A percentile compares a stretch with the other conserved stretches of the same genome.
Conservation (phyloP, 139 green algal species). For the Picochlorum sp. region DNA sequence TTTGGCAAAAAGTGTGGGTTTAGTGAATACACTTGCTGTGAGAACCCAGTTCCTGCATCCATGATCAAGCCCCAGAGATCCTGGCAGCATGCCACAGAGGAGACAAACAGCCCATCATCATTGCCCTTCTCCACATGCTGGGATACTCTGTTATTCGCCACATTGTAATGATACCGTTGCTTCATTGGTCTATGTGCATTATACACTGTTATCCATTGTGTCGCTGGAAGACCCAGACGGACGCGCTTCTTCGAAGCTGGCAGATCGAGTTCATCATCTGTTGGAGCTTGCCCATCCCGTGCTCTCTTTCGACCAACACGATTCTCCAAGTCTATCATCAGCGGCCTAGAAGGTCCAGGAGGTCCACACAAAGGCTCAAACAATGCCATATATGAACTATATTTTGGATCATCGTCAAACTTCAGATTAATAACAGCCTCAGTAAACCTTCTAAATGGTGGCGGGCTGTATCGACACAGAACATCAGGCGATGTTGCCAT, state of each 20-base stretch:
- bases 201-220: slow-evolving; percentile 99
- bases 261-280: slow-evolving; percentile 12
- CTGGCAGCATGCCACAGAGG: slow-evolving; percentile 87
- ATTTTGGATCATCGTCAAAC: slow-evolving; percentile 95
- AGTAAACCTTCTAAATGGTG: slow-evolving; percentile 90
- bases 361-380: slow-evolving; percentile 93
- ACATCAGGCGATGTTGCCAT: slow-evolving; percentile 94
- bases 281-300: slow-evolving; percentile 30
- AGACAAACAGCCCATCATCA: slow-evolving; percentile 96
- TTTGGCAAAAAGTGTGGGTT: slow-evolving; percentile 93
- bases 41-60: slow-evolving; percentile 93
- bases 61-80: slow-evolving; percentile 97
- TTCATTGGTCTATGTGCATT: slow-evolving; percentile 98
- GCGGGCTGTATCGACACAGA: slow-evolving; percentile 92
- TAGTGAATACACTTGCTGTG: slow-evolving; percentile 69
- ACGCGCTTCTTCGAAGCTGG: slow-evolving; percentile 87
- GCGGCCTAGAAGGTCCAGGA: slow-evolving; percentile 52
- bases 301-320: slow-evolving; percentile 79
- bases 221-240: slow-evolving; percentile 87
- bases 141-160: slow-evolving; percentile 86
- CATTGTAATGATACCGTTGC: slow-evolving; percentile 99
- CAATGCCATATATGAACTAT: slow-evolving; percentile 75
- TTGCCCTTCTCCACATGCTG: slow-evolving; percentile 97
- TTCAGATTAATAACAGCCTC: slow-evolving; percentile 96
- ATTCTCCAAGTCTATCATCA: slow-evolving; percentile 51